Evolutionary conservation across 2,329 filamentous ascomycete species (phyloP), one percentile per base, ranked within the genome.

Genomic region (Diplodia intermedia): DNA sequence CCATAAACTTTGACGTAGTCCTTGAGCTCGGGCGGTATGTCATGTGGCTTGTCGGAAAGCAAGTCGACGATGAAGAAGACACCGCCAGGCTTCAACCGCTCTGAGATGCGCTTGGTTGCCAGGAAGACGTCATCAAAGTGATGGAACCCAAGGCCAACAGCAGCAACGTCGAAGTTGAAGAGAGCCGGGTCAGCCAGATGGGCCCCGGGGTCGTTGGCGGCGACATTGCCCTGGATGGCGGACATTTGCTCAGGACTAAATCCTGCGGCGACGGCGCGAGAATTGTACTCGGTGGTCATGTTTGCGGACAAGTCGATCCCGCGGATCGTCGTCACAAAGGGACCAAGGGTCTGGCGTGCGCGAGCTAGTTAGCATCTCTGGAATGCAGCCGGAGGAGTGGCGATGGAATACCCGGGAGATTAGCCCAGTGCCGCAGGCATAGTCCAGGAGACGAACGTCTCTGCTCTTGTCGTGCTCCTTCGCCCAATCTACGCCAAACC

Each of bases 391-490:
- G 15, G 47, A n/a, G 62, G n/a, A 23, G 20, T 50, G 9, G 43
- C 54, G 36, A 50, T 23, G 53, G 65, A 83, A 71, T 75, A 90
- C 89, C 76, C 85, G 83, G 14, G 89, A 90, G 70, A 91, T 82
- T 66, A 87, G 78, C 2, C 90, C 90, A 6, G 89, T 89, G 9
- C 91, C 91, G 74, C 91, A 93, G 18, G 91, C 91, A 77, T 93
- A 94, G 75, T 94, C 91, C 1, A 93, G 81, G 23, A 92, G 78
- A 55, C 85, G 84, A 52, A 88, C 73, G 56, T 76, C 70, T 31
- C 73, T 67, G 12, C 49, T 49, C 38, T 38, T 47, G 8, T 56
- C 38, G 4, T 60, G 29, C 4, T 67, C 54, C 15, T 78, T 77
- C 54, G 79, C 77, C 80, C 87, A 89, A 66, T 86, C 82, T 29